phyloP scores from a whole-genome alignment of 2,329 filamentous ascomycete genomes.

The Fusarium hostae region DNA sequence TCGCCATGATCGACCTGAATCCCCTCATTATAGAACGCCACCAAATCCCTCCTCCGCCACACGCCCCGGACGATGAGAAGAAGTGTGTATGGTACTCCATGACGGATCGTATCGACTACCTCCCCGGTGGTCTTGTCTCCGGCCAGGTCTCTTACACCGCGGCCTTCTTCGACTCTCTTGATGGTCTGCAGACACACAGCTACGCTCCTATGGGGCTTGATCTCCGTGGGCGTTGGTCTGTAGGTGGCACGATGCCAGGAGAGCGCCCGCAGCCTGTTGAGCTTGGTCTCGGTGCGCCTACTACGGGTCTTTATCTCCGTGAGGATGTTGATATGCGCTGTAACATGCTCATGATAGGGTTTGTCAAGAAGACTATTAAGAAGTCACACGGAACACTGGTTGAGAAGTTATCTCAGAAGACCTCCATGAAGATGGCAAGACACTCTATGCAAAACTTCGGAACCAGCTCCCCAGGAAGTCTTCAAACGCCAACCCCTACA shows the following conservation, averaged over 20 bases:
- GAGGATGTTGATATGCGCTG: conserved; percentile 87
- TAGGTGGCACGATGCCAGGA: conserved; percentile 77
- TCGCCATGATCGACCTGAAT: conserved; percentile 88
- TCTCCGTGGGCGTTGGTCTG: conserved; percentile 80
- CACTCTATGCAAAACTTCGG: conserved; percentile 32
- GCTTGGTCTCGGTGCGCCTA: conserved; percentile 72
- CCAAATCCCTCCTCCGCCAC: conserved; percentile 72
- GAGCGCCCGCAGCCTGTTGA: conserved; percentile 75
- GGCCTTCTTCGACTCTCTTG: conserved; percentile 79
- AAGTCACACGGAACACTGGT: conserved; percentile 79
- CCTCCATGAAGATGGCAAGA: conserved; percentile 28
- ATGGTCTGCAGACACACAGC: conserved; percentile 82
- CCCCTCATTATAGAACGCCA: conserved; percentile 80
- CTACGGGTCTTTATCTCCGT: conserved; percentile 79
- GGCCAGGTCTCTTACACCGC: conserved; percentile 81
- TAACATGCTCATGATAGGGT: conserved; percentile 78
- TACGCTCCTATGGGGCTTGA: conserved; percentile 86
- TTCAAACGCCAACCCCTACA: conserved; percentile 29
- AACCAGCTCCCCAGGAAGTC: conserved; percentile 4
- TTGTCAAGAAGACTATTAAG: conserved; percentile 85
- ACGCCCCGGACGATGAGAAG: conserved; percentile 76
- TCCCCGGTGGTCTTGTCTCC: conserved; percentile 72
- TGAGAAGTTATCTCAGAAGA: conserved; percentile 63
- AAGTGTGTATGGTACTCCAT: conserved; percentile 81
- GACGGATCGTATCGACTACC: conserved; percentile 80